Evolutionary conservation across 2,329 filamentous ascomycete species (phyloP).

Genomic region (Ceratocystis destructans): DNA sequence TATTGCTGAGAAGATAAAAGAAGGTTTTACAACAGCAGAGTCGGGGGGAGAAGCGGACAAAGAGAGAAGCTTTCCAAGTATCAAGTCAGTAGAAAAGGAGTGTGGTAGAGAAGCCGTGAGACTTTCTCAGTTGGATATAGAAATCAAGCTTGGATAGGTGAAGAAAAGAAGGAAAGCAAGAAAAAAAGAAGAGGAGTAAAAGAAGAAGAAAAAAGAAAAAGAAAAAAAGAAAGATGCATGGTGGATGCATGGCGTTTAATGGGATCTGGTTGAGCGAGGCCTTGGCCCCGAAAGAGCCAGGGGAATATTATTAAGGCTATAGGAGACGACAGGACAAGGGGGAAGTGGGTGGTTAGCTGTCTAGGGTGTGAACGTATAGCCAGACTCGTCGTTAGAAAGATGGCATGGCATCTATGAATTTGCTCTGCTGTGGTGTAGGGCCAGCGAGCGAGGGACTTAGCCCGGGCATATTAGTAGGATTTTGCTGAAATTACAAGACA

Average conservation of each 20-base stretch:
- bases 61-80: background rate
- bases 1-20: background rate
- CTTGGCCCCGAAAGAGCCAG: conserved; percentile 8
- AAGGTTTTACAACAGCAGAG: background rate
- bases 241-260: conserved; percentile 16
- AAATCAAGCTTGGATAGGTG: conserved; percentile 14
- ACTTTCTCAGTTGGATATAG: conserved; percentile 18
- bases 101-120: conserved; percentile 18
- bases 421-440: background rate
- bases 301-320: conserved; percentile 6
- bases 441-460: background rate
- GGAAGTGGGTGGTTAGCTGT: background rate
- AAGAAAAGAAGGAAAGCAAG: conserved; percentile 1
- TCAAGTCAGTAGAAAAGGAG: conserved; percentile 9
- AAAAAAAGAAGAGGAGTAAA: conserved; percentile 3
- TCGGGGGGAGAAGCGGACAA: background rate
- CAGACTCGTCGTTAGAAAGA: background rate
- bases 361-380: background rate
- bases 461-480: background rate
- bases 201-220: conserved; percentile 8
- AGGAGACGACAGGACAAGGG: background rate
- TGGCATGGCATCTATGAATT: background rate
- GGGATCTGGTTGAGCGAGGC: conserved; percentile 16
- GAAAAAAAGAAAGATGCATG: conserved; percentile 5
- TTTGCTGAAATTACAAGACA: conserved; percentile 1